phyloP scores from a whole-genome alignment of 2,329 filamentous ascomycete species.

The Trichocomaceae sp. region DNA sequence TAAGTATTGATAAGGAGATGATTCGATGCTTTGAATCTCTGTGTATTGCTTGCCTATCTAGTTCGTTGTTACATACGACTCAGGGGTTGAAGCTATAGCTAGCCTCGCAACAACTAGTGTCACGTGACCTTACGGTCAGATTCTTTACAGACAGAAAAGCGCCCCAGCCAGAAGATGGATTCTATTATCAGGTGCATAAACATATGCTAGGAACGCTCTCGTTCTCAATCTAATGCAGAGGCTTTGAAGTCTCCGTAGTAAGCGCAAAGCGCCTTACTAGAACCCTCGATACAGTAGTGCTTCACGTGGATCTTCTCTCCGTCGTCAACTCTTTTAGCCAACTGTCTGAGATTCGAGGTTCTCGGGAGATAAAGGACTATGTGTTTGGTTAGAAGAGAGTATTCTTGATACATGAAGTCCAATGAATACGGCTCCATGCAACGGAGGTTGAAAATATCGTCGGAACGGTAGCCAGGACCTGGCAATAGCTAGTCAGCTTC shows the following conservation, averaged over 20 bases:
- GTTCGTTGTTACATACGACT: no score
- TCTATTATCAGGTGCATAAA: no score
- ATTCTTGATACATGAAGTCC: conserved; percentile 55
- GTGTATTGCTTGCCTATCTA: no score
- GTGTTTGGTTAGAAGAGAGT: conserved; percentile 46
- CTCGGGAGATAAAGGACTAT: conserved; percentile 77
- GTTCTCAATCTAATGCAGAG: conserved; percentile 3
- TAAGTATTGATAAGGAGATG: no score
- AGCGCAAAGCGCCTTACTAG: conserved; percentile 67
- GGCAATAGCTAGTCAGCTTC: conserved; percentile 10
- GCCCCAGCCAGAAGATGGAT: no score
- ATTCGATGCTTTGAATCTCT: no score
- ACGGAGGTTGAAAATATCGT: conserved; percentile 71
- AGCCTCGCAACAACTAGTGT: no score
- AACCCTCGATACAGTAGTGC: conserved; percentile 87
- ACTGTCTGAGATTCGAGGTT: conserved; percentile 73
- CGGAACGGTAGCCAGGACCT: conserved; percentile 58
- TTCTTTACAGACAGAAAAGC: no score
- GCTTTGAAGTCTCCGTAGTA: conserved; percentile 51
- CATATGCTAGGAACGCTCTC: background rate
- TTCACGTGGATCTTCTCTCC: conserved; percentile 62
- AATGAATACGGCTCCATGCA: conserved; percentile 85
- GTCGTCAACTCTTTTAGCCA: conserved; percentile 51
- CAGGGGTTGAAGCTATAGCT: no score
- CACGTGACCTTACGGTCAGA: no score